phyloP scores from a whole-genome alignment of 2,329 filamentous ascomycete genomes.

The Dothidotthia symphoricarpi region DNA sequence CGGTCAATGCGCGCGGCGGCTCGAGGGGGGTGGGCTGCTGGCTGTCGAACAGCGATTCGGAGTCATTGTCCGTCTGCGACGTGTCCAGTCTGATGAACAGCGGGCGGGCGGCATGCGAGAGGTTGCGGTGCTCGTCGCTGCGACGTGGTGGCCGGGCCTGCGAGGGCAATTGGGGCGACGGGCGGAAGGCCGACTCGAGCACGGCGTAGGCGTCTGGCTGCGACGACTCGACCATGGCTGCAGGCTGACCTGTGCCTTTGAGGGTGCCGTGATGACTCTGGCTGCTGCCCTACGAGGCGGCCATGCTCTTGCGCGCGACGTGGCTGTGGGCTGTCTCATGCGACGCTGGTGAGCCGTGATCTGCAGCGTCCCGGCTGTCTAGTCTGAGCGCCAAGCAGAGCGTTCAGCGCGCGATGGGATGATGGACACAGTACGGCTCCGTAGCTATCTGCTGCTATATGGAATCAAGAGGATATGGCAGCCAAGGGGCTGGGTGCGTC shows the following conservation, averaged over 20 bases:
- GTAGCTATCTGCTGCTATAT: too few species aligned
- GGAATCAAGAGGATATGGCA: background rate
- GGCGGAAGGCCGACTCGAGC: conserved; percentile 35
- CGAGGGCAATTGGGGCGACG: conserved; percentile 25
- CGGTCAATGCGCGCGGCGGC: conserved; percentile 25
- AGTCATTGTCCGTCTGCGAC: conserved; percentile 28
- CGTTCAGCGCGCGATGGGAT: conserved; percentile 9
- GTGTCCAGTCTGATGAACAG: conserved; percentile 15
- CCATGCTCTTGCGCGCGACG: conserved; percentile 22
- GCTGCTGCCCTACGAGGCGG: conserved; percentile 18
- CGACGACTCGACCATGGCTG: conserved; percentile 23
- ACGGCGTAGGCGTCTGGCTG: conserved; percentile 27
- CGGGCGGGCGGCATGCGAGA: conserved; percentile 23
- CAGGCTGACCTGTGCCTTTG: conserved; percentile 4
- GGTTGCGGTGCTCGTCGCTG: conserved; percentile 26
- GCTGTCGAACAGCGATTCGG: conserved; percentile 23
- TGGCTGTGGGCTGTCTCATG: conserved; percentile 13
- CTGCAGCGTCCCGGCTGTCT: conserved; percentile 12
- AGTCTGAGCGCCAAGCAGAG: conserved; percentile 21
- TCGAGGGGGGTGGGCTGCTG: conserved; percentile 29
- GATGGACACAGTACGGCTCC: too few species aligned
- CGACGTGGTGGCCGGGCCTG: conserved; percentile 30
- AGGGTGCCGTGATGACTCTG: conserved; percentile 2
- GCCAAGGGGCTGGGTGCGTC: conserved; percentile 1
- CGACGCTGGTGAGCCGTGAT: conserved; percentile 9